These are phyloP conservation scores for Kurtzmaniella fragi DNA, from an alignment of 805 yeast species.

Conservation along the genomic window DNA sequence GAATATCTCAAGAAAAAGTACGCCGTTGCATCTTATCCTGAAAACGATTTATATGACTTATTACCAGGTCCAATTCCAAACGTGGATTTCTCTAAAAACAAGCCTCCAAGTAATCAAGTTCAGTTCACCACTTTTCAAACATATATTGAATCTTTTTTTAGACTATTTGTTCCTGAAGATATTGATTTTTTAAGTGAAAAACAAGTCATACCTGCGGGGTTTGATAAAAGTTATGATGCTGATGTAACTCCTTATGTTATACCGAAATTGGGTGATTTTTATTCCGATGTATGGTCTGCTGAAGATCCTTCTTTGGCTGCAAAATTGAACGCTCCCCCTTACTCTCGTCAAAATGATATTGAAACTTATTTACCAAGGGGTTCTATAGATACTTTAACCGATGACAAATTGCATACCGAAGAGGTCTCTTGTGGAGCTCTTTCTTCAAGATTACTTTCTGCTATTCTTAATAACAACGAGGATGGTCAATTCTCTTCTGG, in stretches of 20 bases:
- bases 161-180: constrained; percentile 78
- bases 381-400: constrained; percentile 51
- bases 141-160: constrained; percentile 79
- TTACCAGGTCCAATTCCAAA: constrained; percentile 89
- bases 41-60: constrained; percentile 62
- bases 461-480: constrained; percentile 52
- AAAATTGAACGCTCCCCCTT: constrained; percentile 44
- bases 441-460: constrained; percentile 77
- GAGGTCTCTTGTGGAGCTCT: constrained; percentile 87
- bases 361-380: constrained; percentile 54
- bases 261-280: constrained; percentile 81
- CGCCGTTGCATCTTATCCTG: constrained; percentile 90
- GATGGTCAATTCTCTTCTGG: constrained; percentile 12
- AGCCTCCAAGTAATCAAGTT: constrained; percentile 74
- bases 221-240: constrained; percentile 54
- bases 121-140: constrained; percentile 85
- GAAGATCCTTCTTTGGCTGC: constrained; percentile 56
- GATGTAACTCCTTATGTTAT: constrained; percentile 66
- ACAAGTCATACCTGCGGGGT: constrained; percentile 49
- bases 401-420: constrained; percentile 63
- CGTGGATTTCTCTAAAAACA: constrained; percentile 76
- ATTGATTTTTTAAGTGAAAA: constrained; percentile 63
- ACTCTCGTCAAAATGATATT: constrained; percentile 25
- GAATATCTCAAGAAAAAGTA: constrained; percentile 71
- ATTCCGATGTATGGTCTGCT: constrained; percentile 80